Evolutionary conservation across 495 filamentous ascomycete genomes (phyloP).

Genomic region (Cladorrhinum samala): DNA sequence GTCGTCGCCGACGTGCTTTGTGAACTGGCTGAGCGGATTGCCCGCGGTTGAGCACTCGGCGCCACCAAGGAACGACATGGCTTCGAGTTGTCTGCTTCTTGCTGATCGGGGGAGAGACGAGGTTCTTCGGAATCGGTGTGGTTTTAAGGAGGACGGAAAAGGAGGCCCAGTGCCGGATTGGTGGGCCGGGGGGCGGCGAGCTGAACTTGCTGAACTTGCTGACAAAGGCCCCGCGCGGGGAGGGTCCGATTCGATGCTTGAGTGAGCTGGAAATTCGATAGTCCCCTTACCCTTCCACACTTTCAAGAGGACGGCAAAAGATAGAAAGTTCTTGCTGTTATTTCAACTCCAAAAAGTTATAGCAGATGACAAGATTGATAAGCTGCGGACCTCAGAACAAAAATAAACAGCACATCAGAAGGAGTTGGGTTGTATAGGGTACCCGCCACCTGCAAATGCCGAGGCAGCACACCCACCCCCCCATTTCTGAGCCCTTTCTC

Average conservation of each 20-base stretch:
- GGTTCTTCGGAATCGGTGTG: too few relatives aligned
- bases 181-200: constrained; percentile 1
- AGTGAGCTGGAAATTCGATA: too few relatives aligned
- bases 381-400: too few relatives aligned
- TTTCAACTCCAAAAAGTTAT: too few relatives aligned
- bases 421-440: too few relatives aligned
- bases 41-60: constrained; percentile 95
- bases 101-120: too few relatives aligned
- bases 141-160: not conserved
- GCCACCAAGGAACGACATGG: constrained; percentile 90
- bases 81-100: constrained; percentile 2
- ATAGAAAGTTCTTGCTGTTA: too few relatives aligned
- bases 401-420: too few relatives aligned
- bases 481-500: not conserved
- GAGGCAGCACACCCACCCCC: constrained; percentile 1
- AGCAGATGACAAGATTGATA: too few relatives aligned
- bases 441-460: constrained; percentile 7
- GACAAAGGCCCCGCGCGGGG: not conserved
- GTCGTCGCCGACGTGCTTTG: constrained; percentile 90
- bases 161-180: too few relatives aligned
- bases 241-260: not conserved
- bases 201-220: not conserved
- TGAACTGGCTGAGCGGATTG: constrained; percentile 94
- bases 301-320: too few relatives aligned
- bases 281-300: too few relatives aligned